Evolutionary conservation across 2,329 filamentous ascomycete species (phyloP), one percentile per base, ranked within the genome.

Genomic region (Pseudogymnoascus sp.): DNA sequence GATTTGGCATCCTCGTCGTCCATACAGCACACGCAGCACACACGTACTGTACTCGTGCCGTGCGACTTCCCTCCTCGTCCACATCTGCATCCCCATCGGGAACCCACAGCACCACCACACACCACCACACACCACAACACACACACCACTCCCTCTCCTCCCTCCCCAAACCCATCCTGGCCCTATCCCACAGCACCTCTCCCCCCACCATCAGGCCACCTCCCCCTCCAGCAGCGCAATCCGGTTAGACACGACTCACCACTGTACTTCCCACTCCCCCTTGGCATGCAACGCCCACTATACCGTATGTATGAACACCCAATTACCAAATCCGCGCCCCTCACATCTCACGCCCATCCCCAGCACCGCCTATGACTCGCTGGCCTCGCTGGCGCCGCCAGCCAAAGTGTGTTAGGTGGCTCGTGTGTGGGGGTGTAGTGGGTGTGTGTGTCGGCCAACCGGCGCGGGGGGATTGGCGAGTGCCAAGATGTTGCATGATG

Each of bases 191-290:
- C 28, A 48, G 11, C 45, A 16, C 6, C 23, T 10, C 28, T 10
- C 28, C 21, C 45, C 23, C 45, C 45, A 51, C 45, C 45, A 51
- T 28, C 23, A 28, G 45, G 3, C 45, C 45, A 51, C n/a, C 45
- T 1, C 13, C 21, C 1, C 45, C n/a, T n/a, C n/a, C n/a, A n/a
- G n/a, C n/a, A n/a, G n/a, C 45, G 14, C 23, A 51, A 51, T 51
- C 45, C 45, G 45, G 45, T 51, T 51, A 51, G 45, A 51, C 45
- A 51, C 45, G 23, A 51, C 45, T 51, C 45, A 51, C 45, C 45
- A 51, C 21, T 28, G 45, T 28, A 51, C 45, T 28, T 28, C 45
- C 45, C 45, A 25, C 21, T n/a, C 45, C 43, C 21, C 19, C 43
- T 48, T 48, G 43, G 43, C 43, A 48, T 8, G 6, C 14, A 23